phyloP scores from a whole-genome alignment of 2,329 filamentous ascomycete species.

The Thielaviopsis punctulata region DNA sequence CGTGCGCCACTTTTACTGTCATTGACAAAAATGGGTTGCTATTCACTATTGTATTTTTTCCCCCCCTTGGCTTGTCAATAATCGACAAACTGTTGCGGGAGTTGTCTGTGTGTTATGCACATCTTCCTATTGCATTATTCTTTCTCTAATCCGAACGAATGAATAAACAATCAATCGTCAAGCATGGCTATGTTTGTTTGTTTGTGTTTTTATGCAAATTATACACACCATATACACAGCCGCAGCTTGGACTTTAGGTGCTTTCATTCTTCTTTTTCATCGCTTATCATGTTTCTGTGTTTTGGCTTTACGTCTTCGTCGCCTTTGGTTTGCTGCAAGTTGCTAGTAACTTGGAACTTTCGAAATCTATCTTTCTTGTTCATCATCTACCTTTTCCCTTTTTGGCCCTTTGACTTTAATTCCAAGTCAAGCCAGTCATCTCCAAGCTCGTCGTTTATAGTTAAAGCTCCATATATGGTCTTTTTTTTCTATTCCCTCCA shows the following conservation, averaged over 20 bases:
- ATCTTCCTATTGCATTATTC: too few relatives aligned
- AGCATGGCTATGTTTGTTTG: not conserved
- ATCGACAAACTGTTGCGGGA: not conserved
- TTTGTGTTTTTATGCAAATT: not conserved
- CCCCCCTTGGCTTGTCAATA: not conserved
- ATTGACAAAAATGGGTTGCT: not conserved
- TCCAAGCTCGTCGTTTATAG: too few relatives aligned
- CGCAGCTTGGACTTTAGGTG: not conserved
- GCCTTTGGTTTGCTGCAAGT: not conserved
- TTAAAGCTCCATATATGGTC: not conserved
- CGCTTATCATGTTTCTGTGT: not conserved
- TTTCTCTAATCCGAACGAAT: not conserved
- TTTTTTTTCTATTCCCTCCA: not conserved
- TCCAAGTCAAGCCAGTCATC: too few relatives aligned
- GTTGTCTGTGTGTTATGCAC: not conserved
- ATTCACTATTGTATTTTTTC: not conserved
- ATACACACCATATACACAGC: not conserved
- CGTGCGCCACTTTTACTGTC: not conserved
- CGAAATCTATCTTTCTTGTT: not conserved
- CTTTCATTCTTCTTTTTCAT: not conserved
- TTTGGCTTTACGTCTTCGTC: not conserved
- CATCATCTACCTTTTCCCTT: not conserved
- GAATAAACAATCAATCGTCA: not conserved
- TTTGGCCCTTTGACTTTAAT: not conserved
- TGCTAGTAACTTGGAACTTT: not conserved